Conservation (phyloP, 2,329 filamentous ascomycete species). For the Pseudopithomyces maydicus region DNA sequence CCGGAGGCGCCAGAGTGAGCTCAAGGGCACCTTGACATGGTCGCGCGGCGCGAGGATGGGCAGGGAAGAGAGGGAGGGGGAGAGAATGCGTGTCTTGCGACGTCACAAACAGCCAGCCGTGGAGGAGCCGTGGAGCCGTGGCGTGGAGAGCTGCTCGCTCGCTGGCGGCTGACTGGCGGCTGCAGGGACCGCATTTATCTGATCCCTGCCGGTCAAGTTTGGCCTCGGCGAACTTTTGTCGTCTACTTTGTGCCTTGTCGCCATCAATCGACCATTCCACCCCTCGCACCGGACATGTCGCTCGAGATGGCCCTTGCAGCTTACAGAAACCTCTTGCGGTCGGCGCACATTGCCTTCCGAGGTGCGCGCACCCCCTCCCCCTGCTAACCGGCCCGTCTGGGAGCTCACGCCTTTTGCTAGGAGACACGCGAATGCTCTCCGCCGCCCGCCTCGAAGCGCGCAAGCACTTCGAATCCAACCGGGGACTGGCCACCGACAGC, state of each 20-base stretch:
- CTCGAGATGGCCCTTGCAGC: slow-evolving; percentile 69
- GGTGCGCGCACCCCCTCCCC: slow-evolving; percentile 56
- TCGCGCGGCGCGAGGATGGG: slow-evolving; percentile 22
- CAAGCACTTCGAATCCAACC: slow-evolving; percentile 72
- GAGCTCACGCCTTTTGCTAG: slow-evolving; percentile 52
- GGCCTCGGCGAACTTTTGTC: slow-evolving; percentile 27
- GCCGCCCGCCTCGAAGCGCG: slow-evolving; percentile 77
- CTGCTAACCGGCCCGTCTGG: too few species aligned
- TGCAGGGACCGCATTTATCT: slow-evolving; percentile 18
- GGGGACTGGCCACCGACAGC: slow-evolving; percentile 61
- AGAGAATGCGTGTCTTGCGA: slow-evolving; percentile 13
- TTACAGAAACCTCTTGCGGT: slow-evolving; percentile 81
- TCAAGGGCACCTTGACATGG: slow-evolving; percentile 33
- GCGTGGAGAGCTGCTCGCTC: too few species aligned
- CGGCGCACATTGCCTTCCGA: slow-evolving; percentile 80
- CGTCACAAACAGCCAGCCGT: slow-evolving; percentile 23
- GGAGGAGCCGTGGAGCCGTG: too few species aligned
- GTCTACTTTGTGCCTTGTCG: too few species aligned
- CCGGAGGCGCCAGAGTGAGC: slow-evolving; percentile 25
- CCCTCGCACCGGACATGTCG: slow-evolving; percentile 18
- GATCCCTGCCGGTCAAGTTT: slow-evolving; percentile 23
- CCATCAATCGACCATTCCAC: slow-evolving; percentile 9
- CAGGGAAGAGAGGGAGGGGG: neutral
- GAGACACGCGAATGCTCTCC: slow-evolving; percentile 69
- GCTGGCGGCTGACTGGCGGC: slow-evolving; percentile 26